Percentiles rank a stretch among this genome's conserved stretches.
phyloP scores from a whole-genome alignment of 2,329 filamentous ascomycete species.

The Colletotrichum nymphaeae region DNA sequence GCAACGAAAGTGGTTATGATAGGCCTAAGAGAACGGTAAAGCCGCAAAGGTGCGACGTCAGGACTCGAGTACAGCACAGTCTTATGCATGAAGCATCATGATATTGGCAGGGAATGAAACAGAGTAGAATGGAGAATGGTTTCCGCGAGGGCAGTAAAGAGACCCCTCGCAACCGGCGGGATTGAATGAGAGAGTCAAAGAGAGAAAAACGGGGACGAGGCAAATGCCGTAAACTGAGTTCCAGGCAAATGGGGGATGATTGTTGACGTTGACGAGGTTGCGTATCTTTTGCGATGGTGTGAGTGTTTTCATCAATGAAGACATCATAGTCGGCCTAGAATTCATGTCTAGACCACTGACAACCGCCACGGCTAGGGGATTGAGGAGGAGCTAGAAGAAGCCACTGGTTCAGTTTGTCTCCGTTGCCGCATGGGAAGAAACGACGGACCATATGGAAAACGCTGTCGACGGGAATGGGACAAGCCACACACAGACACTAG shows the following conservation, averaged over 20 bases:
- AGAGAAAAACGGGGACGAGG: background rate
- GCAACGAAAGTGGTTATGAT: constrained; percentile 8
- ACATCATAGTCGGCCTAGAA: constrained; percentile 32
- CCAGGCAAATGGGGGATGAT: background rate
- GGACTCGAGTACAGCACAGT: constrained; percentile 7
- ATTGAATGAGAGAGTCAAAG: background rate
- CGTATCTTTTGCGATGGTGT: constrained; percentile 11
- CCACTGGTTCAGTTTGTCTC: constrained; percentile 31
- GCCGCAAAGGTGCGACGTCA: constrained; percentile 1
- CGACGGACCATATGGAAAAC: constrained; percentile 17
- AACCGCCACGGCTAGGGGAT: constrained; percentile 28
- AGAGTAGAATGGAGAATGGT: background rate
- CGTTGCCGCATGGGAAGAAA: constrained; percentile 34
- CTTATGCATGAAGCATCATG: constrained; percentile 29
- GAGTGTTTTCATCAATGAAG: constrained; percentile 35
- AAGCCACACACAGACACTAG: constrained; percentile 33
- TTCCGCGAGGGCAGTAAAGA: background rate
- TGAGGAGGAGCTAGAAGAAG: constrained; percentile 31
- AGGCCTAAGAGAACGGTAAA: constrained; percentile 9
- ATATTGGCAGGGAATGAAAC: constrained; percentile 27
- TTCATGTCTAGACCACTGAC: constrained; percentile 23
- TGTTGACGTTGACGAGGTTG: constrained; percentile 13
- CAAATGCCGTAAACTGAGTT: background rate
- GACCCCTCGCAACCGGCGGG: constrained; percentile 13
- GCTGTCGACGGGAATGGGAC: constrained; percentile 29